Conservation (phyloP, 805 yeast species). For the Ogataea paraovalis region DNA sequence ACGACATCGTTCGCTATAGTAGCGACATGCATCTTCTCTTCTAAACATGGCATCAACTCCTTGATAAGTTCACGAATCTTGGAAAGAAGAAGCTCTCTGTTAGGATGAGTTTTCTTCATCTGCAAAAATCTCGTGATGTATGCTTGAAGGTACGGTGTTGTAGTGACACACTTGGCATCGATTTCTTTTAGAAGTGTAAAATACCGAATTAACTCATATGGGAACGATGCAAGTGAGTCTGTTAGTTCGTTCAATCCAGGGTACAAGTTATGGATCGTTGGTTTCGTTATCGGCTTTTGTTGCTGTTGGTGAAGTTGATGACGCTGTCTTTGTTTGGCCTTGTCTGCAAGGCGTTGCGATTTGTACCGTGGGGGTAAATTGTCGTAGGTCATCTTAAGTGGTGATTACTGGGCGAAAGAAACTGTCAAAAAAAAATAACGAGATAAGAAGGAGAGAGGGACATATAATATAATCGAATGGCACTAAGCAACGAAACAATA, state of each 20-base stretch:
- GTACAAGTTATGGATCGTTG: conserved; percentile 39
- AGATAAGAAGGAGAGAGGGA: too few relatives aligned
- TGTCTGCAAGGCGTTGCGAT: conserved; percentile 25
- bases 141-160: conserved; percentile 62
- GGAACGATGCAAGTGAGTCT: conserved; percentile 89
- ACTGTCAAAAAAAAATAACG: too few relatives aligned
- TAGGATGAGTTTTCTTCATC: conserved; percentile 34
- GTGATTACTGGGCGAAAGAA: not conserved
- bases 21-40: conserved; percentile 97
- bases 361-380: conserved; percentile 25
- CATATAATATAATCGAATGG: too few relatives aligned
- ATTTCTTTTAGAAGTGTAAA: conserved; percentile 87
- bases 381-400: conserved; percentile 13
- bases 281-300: conserved; percentile 14
- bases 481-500: too few relatives aligned
- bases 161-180: conserved; percentile 84
- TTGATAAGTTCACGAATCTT: conserved; percentile 43
- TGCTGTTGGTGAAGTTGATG: conserved; percentile 4
- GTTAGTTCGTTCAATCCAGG: conserved; percentile 91
- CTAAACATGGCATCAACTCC: conserved; percentile 86
- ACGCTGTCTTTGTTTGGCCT: conserved; percentile 9
- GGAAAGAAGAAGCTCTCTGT: conserved; percentile 34
- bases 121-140: conserved; percentile 47
- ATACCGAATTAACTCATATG: conserved; percentile 75
- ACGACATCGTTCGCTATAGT: conserved; percentile 82